Percentiles rank a stretch among this genome's conserved stretches.
These are phyloP conservation scores for Trichoderma parareesei DNA, from an alignment of 495 filamentous ascomycete species.

Conservation along the genomic window DNA sequence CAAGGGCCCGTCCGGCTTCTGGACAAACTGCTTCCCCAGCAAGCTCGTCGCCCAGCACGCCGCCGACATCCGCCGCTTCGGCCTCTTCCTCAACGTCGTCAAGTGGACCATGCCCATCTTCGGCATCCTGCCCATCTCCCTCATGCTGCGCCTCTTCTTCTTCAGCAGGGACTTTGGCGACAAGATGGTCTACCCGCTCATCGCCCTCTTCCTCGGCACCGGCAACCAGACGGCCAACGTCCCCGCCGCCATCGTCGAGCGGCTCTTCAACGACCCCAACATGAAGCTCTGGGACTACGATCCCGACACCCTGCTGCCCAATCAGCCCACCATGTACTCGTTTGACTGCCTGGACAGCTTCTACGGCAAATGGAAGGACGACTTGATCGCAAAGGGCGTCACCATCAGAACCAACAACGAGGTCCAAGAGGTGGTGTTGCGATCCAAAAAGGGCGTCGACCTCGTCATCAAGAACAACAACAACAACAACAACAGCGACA, in stretches of 20 bases:
- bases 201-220: slow-evolving; percentile 72
- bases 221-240: slow-evolving; percentile 76
- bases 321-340: slow-evolving; percentile 71
- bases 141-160: slow-evolving; percentile 59
- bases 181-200: slow-evolving; percentile 60
- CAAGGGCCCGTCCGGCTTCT: slow-evolving; percentile 63
- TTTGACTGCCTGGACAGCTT: slow-evolving; percentile 69
- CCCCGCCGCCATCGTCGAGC: slow-evolving; percentile 63
- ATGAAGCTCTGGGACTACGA: slow-evolving; percentile 73
- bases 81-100: slow-evolving; percentile 55
- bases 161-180: slow-evolving; percentile 70
- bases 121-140: slow-evolving; percentile 63
- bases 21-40: slow-evolving; percentile 75
- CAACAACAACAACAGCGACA: slow-evolving; percentile 21
- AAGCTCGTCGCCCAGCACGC: slow-evolving; percentile 54
- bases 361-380: slow-evolving; percentile 59
- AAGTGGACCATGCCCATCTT: slow-evolving; percentile 63
- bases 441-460: slow-evolving; percentile 50
- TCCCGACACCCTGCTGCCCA: slow-evolving; percentile 56
- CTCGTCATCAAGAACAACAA: slow-evolving; percentile 28
- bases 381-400: slow-evolving; percentile 55
- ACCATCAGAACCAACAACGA: slow-evolving; percentile 56
- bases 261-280: slow-evolving; percentile 65
- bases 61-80: slow-evolving; percentile 59
- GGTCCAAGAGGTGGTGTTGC: slow-evolving; percentile 46